A percentile compares a stretch with the other conserved stretches of the same genome.
These are phyloP conservation scores for Aspergillus spinulosporus DNA, from an alignment of 2,329 filamentous ascomycete genomes.

Conservation along the genomic window DNA sequence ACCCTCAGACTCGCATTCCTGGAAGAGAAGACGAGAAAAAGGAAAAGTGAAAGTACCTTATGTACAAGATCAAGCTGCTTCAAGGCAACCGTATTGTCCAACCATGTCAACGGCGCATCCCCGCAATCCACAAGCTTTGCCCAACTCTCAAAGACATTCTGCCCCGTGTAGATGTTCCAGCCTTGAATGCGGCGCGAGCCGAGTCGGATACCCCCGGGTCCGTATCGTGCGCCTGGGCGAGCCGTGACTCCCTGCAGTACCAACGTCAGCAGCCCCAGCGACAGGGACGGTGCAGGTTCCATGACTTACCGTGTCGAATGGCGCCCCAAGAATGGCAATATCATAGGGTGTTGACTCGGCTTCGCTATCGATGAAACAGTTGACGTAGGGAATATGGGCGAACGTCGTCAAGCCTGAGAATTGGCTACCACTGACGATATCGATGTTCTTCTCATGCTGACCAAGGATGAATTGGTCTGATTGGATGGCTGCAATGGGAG, in stretches of 20 bases:
- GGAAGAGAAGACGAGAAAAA: constrained; percentile 16
- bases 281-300: too few species aligned
- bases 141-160: constrained; percentile 50
- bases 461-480: constrained; percentile 18
- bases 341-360: constrained; percentile 29
- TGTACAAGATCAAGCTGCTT: constrained; percentile 56
- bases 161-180: constrained; percentile 53
- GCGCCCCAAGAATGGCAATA: constrained; percentile 52
- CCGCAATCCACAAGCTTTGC: constrained; percentile 58
- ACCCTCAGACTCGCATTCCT: not conserved
- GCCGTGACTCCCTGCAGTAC: constrained; percentile 44
- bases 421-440: constrained; percentile 47
- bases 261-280: not conserved
- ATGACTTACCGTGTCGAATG: constrained; percentile 49
- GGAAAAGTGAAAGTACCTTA: constrained; percentile 28
- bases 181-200: constrained; percentile 51
- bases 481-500: constrained; percentile 27
- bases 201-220: constrained; percentile 53
- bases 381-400: constrained; percentile 34
- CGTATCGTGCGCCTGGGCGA: constrained; percentile 55
- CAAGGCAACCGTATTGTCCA: constrained; percentile 57
- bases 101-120: constrained; percentile 53
- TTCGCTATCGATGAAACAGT: constrained; percentile 30
- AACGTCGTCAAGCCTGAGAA: constrained; percentile 41
- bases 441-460: constrained; percentile 31